These are phyloP conservation scores for Mycena albidolilacea DNA, from an alignment of 768 basidiomycete genomes.

Conservation along the genomic window DNA sequence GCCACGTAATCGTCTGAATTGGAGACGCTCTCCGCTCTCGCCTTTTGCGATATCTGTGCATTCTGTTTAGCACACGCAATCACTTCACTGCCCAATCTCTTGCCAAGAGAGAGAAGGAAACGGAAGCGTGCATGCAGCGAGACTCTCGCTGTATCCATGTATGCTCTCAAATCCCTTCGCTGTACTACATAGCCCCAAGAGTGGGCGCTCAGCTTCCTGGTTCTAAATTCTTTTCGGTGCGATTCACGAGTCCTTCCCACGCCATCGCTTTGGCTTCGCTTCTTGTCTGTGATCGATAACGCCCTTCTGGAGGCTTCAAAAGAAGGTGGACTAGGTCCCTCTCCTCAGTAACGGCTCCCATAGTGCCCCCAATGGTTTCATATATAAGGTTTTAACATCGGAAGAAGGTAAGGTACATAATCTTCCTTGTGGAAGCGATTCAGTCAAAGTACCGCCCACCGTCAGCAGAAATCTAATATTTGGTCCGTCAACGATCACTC, in stretches of 20 bases:
- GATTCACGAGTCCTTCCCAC: background rate
- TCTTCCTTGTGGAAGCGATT: background rate
- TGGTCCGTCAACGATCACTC: too few relatives aligned
- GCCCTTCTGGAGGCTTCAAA: background rate
- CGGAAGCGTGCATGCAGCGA: background rate
- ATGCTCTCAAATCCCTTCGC: background rate
- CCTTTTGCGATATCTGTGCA: constrained; percentile 1
- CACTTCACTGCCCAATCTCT: background rate
- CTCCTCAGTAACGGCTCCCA: background rate
- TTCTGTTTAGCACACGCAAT: background rate
- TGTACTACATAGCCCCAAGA: background rate
- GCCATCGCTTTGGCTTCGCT: background rate
- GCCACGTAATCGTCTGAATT: background rate
- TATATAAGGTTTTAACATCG: background rate
- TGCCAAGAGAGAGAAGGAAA: background rate
- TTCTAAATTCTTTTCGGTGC: background rate
- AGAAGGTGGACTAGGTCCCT: background rate
- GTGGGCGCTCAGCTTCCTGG: background rate
- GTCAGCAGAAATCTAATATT: too few relatives aligned
- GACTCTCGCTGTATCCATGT: background rate
- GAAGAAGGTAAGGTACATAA: background rate
- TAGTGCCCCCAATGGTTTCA: background rate
- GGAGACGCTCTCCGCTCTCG: background rate
- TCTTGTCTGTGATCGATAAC: background rate
- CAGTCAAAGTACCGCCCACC: too few relatives aligned